phyloP scores from a whole-genome alignment of 148 eudicot species.

The Vaccinium corymbosum region DNA sequence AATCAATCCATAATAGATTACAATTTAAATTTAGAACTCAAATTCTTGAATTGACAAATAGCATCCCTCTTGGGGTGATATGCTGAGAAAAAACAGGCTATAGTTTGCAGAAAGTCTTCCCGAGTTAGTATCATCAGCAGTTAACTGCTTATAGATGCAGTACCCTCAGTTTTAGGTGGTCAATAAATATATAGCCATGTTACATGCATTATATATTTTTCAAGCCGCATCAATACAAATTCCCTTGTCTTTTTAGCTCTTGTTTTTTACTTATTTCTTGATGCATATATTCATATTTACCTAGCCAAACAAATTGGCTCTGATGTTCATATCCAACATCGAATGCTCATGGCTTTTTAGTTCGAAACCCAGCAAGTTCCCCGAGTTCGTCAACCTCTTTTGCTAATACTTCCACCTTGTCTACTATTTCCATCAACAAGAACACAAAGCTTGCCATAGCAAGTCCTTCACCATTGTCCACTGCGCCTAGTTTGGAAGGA shows the following conservation, averaged over 20 bases:
- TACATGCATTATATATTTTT: not conserved
- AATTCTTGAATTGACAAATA: not conserved
- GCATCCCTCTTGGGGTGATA: not conserved
- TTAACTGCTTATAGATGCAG: slow-evolving; percentile 5
- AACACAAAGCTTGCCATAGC: slow-evolving; percentile 44
- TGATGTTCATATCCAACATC: slow-evolving; percentile 10
- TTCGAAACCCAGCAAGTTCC: slow-evolving; percentile 35
- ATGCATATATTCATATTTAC: not conserved
- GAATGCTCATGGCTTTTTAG: slow-evolving; percentile 13
- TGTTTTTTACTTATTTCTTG: not conserved
- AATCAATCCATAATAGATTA: not conserved
- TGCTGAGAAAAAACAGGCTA: not conserved
- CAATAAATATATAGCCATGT: not conserved
- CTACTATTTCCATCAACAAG: slow-evolving; percentile 47
- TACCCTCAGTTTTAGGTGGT: not conserved
- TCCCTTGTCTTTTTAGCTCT: not conserved
- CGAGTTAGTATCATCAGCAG: not conserved
- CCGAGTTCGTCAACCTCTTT: slow-evolving; percentile 51
- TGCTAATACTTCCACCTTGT: slow-evolving; percentile 42
- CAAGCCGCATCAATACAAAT: not conserved
- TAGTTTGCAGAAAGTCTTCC: not conserved
- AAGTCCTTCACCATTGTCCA: slow-evolving; percentile 29
- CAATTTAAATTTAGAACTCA: not conserved
- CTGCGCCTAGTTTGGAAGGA: slow-evolving; percentile 17
- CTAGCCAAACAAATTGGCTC: slow-evolving; percentile 12